Conservation (phyloP, 306 rosid genomes). For the Quercus berberidifolia region DNA sequence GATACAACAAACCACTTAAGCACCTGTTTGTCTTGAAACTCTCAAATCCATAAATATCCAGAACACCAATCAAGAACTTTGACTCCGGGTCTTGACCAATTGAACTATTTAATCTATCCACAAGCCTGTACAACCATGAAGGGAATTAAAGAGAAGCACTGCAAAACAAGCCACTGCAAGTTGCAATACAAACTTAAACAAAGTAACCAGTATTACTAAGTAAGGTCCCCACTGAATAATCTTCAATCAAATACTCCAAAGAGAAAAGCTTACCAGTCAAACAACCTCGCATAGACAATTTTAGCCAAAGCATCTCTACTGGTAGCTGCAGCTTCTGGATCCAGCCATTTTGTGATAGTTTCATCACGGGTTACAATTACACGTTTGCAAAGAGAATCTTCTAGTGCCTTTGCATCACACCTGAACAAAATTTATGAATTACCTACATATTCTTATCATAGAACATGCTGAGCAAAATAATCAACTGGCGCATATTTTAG, state of each 20-base stretch:
- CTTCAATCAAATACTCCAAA: slow-evolving; percentile 15
- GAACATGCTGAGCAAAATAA: slow-evolving; percentile 23
- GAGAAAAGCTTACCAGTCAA: slow-evolving; percentile 75
- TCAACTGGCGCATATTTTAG: slow-evolving; percentile 13
- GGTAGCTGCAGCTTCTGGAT: slow-evolving; percentile 86
- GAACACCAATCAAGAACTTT: slow-evolving; percentile 82
- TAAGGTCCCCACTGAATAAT: slow-evolving; percentile 7
- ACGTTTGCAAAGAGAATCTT: slow-evolving; percentile 99
- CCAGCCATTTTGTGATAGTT: slow-evolving; percentile 85
- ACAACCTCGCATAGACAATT: slow-evolving; percentile 84
- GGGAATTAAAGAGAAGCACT: slow-evolving; percentile 12
- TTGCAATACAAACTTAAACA: slow-evolving; percentile 16
- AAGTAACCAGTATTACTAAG: slow-evolving; percentile 12
- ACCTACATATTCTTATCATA: slow-evolving; percentile 22
- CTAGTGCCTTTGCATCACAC: slow-evolving; percentile 94
- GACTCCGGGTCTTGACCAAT: slow-evolving; percentile 97
- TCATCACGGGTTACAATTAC: slow-evolving; percentile 97
- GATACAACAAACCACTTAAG: slow-evolving; percentile 45
- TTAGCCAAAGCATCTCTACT: slow-evolving; percentile 99
- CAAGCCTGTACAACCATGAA: slow-evolving; percentile 73
- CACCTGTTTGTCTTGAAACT: slow-evolving; percentile 99
- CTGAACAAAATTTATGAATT: slow-evolving; percentile 38
- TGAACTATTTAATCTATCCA: slow-evolving; percentile 80
- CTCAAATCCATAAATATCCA: slow-evolving; percentile 99
- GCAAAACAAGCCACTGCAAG: neutral